Percentiles rank a stretch among this genome's conserved stretches.
These are phyloP conservation scores for Ceratocystis albifundus DNA, from an alignment of 2,329 filamentous ascomycete species.

Conservation along the genomic window DNA sequence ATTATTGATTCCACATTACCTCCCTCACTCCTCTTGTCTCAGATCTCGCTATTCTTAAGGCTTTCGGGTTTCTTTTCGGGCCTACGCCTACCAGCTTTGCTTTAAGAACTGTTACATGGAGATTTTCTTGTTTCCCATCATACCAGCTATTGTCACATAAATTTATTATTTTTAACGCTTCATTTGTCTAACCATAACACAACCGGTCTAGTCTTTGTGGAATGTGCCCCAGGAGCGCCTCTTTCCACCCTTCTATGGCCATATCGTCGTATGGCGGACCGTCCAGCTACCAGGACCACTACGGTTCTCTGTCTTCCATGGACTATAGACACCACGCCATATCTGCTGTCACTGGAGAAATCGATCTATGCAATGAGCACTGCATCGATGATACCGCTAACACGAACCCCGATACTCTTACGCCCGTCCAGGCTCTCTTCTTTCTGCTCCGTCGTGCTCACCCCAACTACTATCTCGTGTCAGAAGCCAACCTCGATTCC, in stretches of 20 bases:
- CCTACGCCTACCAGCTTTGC: background rate
- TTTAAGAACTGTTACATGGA: background rate
- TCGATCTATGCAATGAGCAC: conserved; percentile 12
- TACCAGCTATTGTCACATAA: background rate
- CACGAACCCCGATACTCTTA: conserved; percentile 31
- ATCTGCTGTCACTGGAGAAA: background rate
- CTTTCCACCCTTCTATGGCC: background rate
- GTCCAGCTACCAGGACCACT: background rate
- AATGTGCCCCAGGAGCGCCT: background rate
- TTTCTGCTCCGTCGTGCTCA: conserved; percentile 34
- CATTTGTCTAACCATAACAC: background rate
- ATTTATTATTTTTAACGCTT: background rate
- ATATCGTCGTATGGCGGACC: background rate
- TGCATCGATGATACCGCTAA: background rate
- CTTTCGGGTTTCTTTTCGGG: background rate
- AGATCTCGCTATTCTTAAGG: background rate
- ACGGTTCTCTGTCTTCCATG: background rate
- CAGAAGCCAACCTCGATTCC: background rate
- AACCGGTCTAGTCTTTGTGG: background rate
- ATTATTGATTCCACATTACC: background rate
- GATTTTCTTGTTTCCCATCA: background rate
- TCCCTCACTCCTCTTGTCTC: background rate
- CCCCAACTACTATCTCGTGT: conserved; percentile 1
- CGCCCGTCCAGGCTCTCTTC: conserved; percentile 46
- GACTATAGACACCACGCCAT: background rate